Evolutionary conservation across 495 filamentous ascomycete genomes (phyloP), one percentile per base, ranked within the genome.

Genomic region (Tuber melanosporum): DNA sequence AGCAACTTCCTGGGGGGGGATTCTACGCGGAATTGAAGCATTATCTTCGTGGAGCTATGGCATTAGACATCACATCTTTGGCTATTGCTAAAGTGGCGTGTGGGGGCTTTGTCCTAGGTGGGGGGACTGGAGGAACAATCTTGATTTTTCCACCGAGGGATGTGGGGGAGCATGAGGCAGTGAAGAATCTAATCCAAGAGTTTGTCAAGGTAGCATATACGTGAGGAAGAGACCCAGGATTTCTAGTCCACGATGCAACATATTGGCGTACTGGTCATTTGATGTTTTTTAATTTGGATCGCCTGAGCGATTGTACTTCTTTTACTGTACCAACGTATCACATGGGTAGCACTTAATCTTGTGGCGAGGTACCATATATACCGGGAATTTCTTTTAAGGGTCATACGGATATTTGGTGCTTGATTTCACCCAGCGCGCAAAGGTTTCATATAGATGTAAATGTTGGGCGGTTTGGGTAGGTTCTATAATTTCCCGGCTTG

Each of bases 41-140:
- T 4, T 89, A 89, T 78, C 77, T 88, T 36, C 83, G 85, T 49
- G 84, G 75, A 2, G 87, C 87, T 81, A 82, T 89, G 75, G 88
- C 88, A 0, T 84, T 90, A 83, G 85, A 88, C 73, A 73, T 89
- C 46, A 79, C 85, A n/a, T 84, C 84, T 77, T 85, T 89, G 26
- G 84, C 85, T 0, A 77, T 90, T 17, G 83, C 86, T 57, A 88
- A 87, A 76, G 83, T 89, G 79, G 85, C 87, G 3, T 89, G 87
- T 80, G 86, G 86, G 32, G 86, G 85, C 57, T 90, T 90, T 83
- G 86, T 88, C 41, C 39, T 90, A 36, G 87, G 87, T 7, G 82
- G 77, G 10, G 89, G 89, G 10, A 82, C 52, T 12, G 69, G 39
- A 10, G 80, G 89, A 17, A 87, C 84, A 75, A 80, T 89, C 74